Evolutionary conservation across 257 asterid genomes (phyloP), one percentile per base, ranked within the genome.

Genomic region (Przewalskia tangutica): DNA sequence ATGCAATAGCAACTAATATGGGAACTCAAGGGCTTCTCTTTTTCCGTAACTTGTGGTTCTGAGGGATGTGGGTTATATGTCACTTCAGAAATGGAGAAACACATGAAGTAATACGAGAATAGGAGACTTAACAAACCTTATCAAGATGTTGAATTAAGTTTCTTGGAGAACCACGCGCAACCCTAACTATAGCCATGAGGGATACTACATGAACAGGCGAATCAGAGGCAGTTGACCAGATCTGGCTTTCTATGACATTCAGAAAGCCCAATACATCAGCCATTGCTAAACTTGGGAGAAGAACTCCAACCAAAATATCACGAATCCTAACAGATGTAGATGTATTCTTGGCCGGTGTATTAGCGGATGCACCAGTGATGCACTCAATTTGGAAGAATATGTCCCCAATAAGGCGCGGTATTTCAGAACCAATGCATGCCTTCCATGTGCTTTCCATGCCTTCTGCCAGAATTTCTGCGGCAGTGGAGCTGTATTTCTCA

Each of bases 141-240:
- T 95, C 98, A 83, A 95, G 91, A 89, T 92, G 89, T 44, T 90
- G 97, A 82, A 93, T 93, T 70, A 95, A 89, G 90, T 86, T 92
- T 88, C 97, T 91, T 38, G 99, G 97, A 81, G 93, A 94, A 83
- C 97, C 97, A 60, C 97, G 98, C 77, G 90, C 86, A 82, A 94
- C 90, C 90, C 98, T 91, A 81, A 88, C 87, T 88, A 95, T 87
- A 83, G 95, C 92, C 97, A 91, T 88, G 87, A 95, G 96, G 60
- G 99, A 84, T 50, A 89, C 97, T 36, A 85, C 92, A 86, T 95
- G 99, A 86, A 95, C 98, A 46, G 97, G 97, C 79, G 99, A 95
- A 90, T 95, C 99, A 83, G 99, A 95, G 83, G 99, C 99, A 79
- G 99, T 95, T 66, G 99, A 94, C 98, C 98, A 95, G 70, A 95